phyloP scores from a whole-genome alignment of 306 rosid species.

The Ormosia semicastrata region DNA sequence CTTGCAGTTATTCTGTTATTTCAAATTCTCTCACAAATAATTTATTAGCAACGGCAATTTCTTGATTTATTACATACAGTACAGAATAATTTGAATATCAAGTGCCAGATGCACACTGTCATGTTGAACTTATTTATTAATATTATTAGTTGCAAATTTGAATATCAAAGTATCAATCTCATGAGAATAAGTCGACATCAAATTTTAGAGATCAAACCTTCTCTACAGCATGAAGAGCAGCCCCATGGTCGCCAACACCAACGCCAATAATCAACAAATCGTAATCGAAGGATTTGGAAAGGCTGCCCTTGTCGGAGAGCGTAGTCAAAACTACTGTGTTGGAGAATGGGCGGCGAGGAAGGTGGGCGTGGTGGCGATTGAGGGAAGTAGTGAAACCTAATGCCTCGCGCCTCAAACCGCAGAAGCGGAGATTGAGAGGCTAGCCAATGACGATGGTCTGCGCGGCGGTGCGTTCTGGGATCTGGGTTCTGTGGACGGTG shows the following conservation, averaged over 20 bases:
- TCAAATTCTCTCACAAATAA: not conserved
- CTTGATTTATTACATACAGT: not conserved
- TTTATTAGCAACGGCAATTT: not conserved
- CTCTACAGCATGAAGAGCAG: constrained; percentile 94
- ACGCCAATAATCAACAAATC: not conserved
- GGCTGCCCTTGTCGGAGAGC: constrained; percentile 63
- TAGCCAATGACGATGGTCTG: not conserved
- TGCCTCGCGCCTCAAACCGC: constrained; percentile 76
- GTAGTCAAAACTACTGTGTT: constrained; percentile 47
- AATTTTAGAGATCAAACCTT: constrained; percentile 50
- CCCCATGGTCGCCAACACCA: constrained; percentile 98
- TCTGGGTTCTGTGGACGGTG: too few relatives aligned
- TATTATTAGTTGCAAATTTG: not conserved
- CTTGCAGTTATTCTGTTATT: constrained; percentile 48
- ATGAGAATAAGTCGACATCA: not conserved
- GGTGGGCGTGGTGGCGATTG: constrained; percentile 20
- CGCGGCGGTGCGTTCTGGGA: too few relatives aligned
- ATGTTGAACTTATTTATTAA: not conserved
- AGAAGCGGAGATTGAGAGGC: constrained; percentile 72
- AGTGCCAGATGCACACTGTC: not conserved
- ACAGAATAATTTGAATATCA: not conserved
- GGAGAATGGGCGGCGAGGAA: constrained; percentile 28
- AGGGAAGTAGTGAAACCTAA: constrained; percentile 45
- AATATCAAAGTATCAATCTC: not conserved
- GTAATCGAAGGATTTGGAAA: too few relatives aligned